These are phyloP conservation scores for Chlamydomonas reinhardtii DNA, from an alignment of 163 green algal genomes.

Conservation along the genomic window DNA sequence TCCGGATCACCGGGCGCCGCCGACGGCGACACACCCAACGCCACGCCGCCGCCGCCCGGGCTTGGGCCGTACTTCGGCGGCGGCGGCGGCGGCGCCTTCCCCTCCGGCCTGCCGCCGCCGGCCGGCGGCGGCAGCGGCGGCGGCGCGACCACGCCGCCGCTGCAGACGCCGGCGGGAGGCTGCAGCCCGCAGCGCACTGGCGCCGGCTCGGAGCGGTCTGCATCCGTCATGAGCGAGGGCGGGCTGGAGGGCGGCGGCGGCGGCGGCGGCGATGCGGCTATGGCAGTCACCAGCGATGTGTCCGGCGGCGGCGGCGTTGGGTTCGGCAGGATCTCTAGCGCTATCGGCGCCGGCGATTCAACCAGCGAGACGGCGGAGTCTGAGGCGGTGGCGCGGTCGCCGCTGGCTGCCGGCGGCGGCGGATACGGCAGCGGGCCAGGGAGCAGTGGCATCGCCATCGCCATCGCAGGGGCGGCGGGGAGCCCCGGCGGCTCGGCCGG, in stretches of 20 bases:
- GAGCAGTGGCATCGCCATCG: not conserved
- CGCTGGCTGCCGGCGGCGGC: not conserved
- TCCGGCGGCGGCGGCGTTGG: not conserved
- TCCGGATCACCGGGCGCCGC: not conserved
- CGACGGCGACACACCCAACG: not conserved
- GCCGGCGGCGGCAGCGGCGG: too few species aligned
- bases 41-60: not conserved
- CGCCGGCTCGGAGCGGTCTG: not conserved
- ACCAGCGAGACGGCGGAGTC: constrained; percentile 29
- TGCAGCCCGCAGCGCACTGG: constrained; percentile 32
- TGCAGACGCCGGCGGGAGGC: constrained; percentile 6
- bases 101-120: not conserved
- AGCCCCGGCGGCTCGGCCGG: too few species aligned
- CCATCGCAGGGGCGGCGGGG: too few species aligned
- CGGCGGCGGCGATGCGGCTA: not conserved
- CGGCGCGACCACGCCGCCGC: not conserved
- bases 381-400: not conserved
- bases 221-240: constrained; percentile 32
- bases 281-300: not conserved
- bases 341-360: not conserved
- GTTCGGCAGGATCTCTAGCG: not conserved
- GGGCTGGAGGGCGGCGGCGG: not conserved
- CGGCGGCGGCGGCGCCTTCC: not conserved
- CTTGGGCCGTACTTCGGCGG: too few species aligned
- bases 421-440: not conserved